Evolutionary conservation across 208 protist species (phyloP).

Genomic region (Trypanosoma platydactyli): DNA sequence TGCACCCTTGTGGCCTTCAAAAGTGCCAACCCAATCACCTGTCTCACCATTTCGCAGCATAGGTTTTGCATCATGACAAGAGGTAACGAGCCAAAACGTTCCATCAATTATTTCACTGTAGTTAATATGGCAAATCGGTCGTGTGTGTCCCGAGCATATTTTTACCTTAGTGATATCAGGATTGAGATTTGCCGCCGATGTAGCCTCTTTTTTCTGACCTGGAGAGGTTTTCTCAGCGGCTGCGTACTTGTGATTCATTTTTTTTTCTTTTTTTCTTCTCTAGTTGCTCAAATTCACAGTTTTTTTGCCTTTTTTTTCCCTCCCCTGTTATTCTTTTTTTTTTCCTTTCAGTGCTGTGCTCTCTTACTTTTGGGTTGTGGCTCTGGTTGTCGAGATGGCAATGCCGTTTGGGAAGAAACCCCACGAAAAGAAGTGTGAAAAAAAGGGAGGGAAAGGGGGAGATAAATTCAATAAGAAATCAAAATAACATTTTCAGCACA

Average conservation of each 20-base stretch:
- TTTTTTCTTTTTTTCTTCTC: neutral
- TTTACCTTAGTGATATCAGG: slow-evolving; percentile 73
- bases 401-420: no score
- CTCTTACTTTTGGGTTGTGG: no score
- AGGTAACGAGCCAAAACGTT: slow-evolving; percentile 91
- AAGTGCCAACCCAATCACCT: slow-evolving; percentile 96
- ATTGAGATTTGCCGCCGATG: slow-evolving; percentile 3
- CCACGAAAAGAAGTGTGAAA: neutral
- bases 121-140: slow-evolving; percentile 91
- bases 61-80: slow-evolving; percentile 91
- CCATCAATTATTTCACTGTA: slow-evolving; percentile 91
- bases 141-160: slow-evolving; percentile 90
- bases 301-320: neutral
- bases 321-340: neutral
- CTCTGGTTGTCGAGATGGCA: no score
- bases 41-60: slow-evolving; percentile 95
- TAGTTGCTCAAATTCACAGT: neutral
- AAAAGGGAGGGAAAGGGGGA: neutral
- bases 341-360: neutral
- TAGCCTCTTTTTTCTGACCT: slow-evolving; percentile 20
- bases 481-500: slow-evolving; percentile 13
- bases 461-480: slow-evolving; percentile 12
- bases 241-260: slow-evolving; percentile 59
- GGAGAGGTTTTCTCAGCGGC: slow-evolving; percentile 40
- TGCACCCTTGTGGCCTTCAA: slow-evolving; percentile 95